phyloP scores from a whole-genome alignment of 192 early-diverging fungal genomes.

The Martensiomyces pterosporus region DNA sequence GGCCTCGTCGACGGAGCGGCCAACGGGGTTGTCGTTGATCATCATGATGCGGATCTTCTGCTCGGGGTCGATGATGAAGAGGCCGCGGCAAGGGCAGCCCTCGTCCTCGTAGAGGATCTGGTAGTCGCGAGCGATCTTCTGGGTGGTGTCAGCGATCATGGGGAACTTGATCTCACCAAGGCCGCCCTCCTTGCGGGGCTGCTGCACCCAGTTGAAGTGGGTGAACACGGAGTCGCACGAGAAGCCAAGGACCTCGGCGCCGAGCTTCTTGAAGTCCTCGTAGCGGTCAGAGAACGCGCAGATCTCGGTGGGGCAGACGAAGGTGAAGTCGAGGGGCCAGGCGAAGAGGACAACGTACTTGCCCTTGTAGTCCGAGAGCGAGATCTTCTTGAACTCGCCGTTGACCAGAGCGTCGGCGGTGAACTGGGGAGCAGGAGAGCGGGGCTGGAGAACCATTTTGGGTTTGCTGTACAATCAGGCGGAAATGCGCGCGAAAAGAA shows the following conservation, averaged over 20 bases:
- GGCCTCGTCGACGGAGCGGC: slow-evolving; percentile 81
- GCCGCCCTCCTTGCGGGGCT: slow-evolving; percentile 82
- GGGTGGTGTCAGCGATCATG: slow-evolving; percentile 81
- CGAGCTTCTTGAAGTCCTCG: slow-evolving; percentile 75
- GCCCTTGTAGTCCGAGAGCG: slow-evolving; percentile 65
- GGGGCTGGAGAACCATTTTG: slow-evolving; percentile 50
- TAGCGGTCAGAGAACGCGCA: slow-evolving; percentile 83
- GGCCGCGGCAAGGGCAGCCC: slow-evolving; percentile 74
- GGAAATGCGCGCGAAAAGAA: no score
- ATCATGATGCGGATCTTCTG: slow-evolving; percentile 81
- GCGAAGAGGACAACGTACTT: slow-evolving; percentile 78
- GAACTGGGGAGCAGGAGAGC: slow-evolving; percentile 60
- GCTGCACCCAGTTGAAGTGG: slow-evolving; percentile 87
- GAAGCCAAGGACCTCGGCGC: slow-evolving; percentile 70
- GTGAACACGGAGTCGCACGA: slow-evolving; percentile 77
- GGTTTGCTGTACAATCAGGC: no score
- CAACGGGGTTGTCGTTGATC: slow-evolving; percentile 87
- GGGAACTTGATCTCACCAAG: slow-evolving; percentile 91
- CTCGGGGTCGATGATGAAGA: slow-evolving; percentile 90
- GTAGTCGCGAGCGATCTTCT: slow-evolving; percentile 83
- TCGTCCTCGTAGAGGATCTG: slow-evolving; percentile 80
- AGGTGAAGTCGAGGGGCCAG: slow-evolving; percentile 91
- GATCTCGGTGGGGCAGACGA: slow-evolving; percentile 94
- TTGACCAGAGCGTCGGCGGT: slow-evolving; percentile 61
- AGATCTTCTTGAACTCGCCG: slow-evolving; percentile 63